phyloP scores from a whole-genome alignment of 2,329 filamentous ascomycete genomes.

The Aspergillus sp. region DNA sequence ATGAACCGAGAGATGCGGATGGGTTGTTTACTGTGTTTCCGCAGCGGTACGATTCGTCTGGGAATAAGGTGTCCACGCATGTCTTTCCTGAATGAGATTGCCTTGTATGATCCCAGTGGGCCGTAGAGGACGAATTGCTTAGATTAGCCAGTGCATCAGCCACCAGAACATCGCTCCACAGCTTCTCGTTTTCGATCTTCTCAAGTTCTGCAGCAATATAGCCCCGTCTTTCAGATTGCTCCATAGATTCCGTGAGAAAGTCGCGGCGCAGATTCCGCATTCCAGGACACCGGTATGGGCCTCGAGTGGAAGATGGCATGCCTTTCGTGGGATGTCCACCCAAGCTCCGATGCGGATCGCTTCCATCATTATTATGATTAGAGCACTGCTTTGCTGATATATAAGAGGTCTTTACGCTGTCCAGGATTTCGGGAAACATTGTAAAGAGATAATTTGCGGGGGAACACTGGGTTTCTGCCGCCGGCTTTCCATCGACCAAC shows the following conservation, averaged over 20 bases:
- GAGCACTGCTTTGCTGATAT: neutral
- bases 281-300: neutral
- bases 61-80: slow-evolving; percentile 31
- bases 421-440: neutral
- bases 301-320: neutral
- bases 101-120: neutral
- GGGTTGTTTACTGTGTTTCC: slow-evolving; percentile 30
- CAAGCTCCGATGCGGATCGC: neutral
- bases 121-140: neutral
- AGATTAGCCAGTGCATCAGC: neutral
- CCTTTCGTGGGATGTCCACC: neutral
- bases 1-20: slow-evolving; percentile 37
- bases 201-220: neutral
- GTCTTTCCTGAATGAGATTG: slow-evolving; percentile 15
- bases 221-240: neutral
- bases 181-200: neutral
- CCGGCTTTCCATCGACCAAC: neutral
- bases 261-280: neutral
- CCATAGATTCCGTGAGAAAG: neutral
- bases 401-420: neutral
- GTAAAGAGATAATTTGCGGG: neutral
- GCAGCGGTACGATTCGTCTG: slow-evolving; percentile 27
- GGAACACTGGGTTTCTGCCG: neutral
- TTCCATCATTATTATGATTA: neutral
- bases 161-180: neutral